Evolutionary conservation across 352 stramenopile species (phyloP).

Genomic region (Peronospora belbahrii): DNA sequence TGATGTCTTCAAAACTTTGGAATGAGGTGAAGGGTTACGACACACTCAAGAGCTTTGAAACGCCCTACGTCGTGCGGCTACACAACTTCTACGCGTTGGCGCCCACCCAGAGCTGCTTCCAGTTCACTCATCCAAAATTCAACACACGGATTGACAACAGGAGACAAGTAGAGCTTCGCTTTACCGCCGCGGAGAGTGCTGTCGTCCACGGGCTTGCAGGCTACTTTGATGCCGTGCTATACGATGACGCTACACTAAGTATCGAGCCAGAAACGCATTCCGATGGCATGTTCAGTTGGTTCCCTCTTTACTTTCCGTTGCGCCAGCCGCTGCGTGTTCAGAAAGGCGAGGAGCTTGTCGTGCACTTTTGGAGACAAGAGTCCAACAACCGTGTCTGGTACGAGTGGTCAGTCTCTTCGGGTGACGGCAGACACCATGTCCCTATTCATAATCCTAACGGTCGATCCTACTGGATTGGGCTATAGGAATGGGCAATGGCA

Average conservation of each 20-base stretch:
- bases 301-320: conserved; percentile 97
- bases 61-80: conserved; percentile 95
- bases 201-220: conserved; percentile 93
- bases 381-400: conserved; percentile 94
- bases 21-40: conserved; percentile 83
- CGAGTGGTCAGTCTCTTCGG: conserved; percentile 90
- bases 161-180: conserved; percentile 51
- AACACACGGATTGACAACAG: conserved; percentile 77
- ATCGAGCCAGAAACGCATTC: conserved; percentile 94
- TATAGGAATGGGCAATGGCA: conserved; percentile 45
- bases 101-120: conserved; percentile 88
- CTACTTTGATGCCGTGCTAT: conserved; percentile 94
- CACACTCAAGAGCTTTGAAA: conserved; percentile 88
- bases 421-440: conserved; percentile 33
- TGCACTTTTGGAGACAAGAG: conserved; percentile 91
- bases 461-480: conserved; percentile 91
- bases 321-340: conserved; percentile 82
- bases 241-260: conserved; percentile 89
- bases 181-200: conserved; percentile 42
- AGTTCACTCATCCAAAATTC: conserved; percentile 90
- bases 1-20: conserved; percentile 93
- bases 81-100: conserved; percentile 88
- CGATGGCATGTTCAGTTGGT: conserved; percentile 98
- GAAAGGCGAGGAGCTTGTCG: conserved; percentile 67
- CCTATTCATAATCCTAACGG: conserved; percentile 96